Base-by-base conservation (phyloP, 2,329 filamentous ascomycete genomes). In the Scedosporium dehoogii region DNA sequence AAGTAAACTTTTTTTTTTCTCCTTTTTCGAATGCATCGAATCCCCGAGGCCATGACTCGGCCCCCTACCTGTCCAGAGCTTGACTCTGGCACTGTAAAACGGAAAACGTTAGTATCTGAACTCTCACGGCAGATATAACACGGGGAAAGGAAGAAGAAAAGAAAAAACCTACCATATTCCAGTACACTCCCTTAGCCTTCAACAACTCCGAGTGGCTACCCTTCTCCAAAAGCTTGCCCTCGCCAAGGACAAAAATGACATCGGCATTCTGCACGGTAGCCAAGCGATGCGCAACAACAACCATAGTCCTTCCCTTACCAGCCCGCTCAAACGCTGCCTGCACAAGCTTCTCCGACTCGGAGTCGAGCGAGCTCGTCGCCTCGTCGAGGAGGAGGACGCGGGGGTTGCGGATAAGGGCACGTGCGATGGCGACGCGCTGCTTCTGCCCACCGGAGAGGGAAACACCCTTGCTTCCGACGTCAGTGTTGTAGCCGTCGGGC, bases 221-320 rank as follows among this genome's bases (percentile, higher is more conserved):
- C 69, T 79, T 74, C 70, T 85, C 82, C 10, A 85, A 69, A 53
- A 85, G 74, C 66, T 77, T 81, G 25, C 87, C 85, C 64, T 86
- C 81, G 10, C 88, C 88, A 58, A 94, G 83, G 0, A 93, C 89
- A 68, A 90, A 91, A 51, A 92, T 92, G n/a, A 86, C 76, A 71
- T 93, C 86, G 1, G 89, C 88, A 67, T 92, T 88, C 72, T 90
- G 89, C 21, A 92, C 85, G 12, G 88, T 93, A 0, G 87, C 87
- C 58, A 93, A 77, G 14, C 90, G 79, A 71, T 93, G 90, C 1
- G 90, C 90, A 10, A 94, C 89, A 2, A 89, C 88, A 3, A 94
- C 78, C 64, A 89, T 90, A 1, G 90, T 86, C 6, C 82, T 75
- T 2, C 82, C 82, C 65, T 79, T 78, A 3, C 79, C 80, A 0